phyloP scores from a whole-genome alignment of 257 asterid genomes.

The Anisodus acutangulus region DNA sequence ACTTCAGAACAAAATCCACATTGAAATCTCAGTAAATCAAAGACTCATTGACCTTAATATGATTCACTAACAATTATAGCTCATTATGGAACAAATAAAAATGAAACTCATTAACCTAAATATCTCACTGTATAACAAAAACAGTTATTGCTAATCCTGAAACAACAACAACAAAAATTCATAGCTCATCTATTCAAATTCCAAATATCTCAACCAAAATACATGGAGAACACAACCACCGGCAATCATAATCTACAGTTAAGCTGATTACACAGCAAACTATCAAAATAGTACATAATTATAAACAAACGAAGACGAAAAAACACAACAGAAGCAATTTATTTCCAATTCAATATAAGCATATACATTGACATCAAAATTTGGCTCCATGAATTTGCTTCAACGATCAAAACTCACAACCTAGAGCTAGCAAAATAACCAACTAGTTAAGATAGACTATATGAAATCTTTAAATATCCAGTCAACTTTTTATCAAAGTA shows the following conservation, averaged over 20 bases:
- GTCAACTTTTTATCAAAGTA: not conserved
- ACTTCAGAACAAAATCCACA: not conserved
- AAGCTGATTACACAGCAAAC: not conserved
- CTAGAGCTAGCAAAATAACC: not conserved
- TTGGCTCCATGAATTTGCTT: not conserved
- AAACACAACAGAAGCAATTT: not conserved
- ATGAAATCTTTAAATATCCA: not conserved
- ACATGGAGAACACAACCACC: not conserved
- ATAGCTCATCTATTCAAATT: not conserved
- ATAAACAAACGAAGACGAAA: not conserved
- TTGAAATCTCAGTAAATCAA: not conserved
- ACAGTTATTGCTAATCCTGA: not conserved
- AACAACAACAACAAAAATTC: not conserved
- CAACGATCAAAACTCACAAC: not conserved
- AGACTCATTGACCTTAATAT: not conserved
- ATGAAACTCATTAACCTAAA: not conserved
- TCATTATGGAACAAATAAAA: not conserved
- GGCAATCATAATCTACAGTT: not conserved
- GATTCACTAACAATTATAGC: not conserved
- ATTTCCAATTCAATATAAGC: not conserved
- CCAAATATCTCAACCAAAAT: not conserved
- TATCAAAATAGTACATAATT: not conserved
- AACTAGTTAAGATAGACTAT: not conserved
- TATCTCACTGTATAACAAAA: not conserved
- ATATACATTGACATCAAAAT: not conserved